Conservation (phyloP, 495 filamentous ascomycete genomes). For the Halenospora varia region DNA sequence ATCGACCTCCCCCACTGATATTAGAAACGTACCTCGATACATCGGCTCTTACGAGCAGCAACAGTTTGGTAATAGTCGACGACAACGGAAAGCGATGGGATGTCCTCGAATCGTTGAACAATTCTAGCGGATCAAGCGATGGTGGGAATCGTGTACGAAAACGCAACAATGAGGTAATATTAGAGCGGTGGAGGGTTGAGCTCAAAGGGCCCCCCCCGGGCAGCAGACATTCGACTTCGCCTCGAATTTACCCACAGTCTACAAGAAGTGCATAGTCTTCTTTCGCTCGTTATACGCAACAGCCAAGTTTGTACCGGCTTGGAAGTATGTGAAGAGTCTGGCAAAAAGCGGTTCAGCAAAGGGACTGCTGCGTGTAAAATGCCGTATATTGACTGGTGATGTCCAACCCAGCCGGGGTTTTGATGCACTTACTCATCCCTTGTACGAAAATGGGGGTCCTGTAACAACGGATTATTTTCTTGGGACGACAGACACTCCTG, state of each 20-base stretch:
- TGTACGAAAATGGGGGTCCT: constrained; percentile 62
- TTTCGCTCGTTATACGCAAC: constrained; percentile 90
- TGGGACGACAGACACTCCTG: constrained; percentile 77
- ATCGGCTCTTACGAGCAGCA: constrained; percentile 72
- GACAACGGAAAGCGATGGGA: constrained; percentile 90
- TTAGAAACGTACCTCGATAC: constrained; percentile 90
- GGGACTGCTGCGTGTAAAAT: constrained; percentile 68
- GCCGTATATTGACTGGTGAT: constrained; percentile 66
- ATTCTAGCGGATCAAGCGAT: constrained; percentile 53
- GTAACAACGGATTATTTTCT: constrained; percentile 75
- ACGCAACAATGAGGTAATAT: constrained; percentile 61
- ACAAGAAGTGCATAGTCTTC: constrained; percentile 92
- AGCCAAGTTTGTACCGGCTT: constrained; percentile 78
- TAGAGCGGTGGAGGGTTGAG: constrained; percentile 89
- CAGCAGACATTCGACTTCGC: constrained; percentile 59
- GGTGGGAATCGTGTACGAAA: constrained; percentile 41
- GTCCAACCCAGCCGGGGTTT: constrained; percentile 35
- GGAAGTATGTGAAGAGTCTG: constrained; percentile 75
- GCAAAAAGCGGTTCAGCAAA: constrained; percentile 57
- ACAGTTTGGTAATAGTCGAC: constrained; percentile 83
- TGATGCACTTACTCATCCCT: constrained; percentile 67
- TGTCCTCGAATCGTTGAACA: constrained; percentile 75
- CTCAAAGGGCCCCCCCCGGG: constrained; percentile 54
- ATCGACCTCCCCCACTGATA: constrained; percentile 78
- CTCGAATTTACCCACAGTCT: constrained; percentile 75